Base-by-base conservation (phyloP, 2,329 filamentous ascomycete genomes). In the Fusarium tricinctum region DNA sequence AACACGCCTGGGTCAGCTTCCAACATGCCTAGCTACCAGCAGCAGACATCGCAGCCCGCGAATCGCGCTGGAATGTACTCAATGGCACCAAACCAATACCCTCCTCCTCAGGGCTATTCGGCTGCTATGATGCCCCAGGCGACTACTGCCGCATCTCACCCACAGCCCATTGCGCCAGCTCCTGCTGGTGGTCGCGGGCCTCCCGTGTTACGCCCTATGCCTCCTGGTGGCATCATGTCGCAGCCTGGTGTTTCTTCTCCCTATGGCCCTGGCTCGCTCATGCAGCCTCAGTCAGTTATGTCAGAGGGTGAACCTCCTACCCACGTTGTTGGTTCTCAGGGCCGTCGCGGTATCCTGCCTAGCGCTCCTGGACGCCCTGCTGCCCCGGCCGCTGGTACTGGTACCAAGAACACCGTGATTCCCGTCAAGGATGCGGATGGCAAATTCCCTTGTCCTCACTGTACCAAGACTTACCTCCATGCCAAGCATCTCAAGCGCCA, bases 401-500 rank as follows among this genome's bases (percentile, higher is more conserved):
- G 87, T 30, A 85, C 88, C 12, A 97, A 97, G 85, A 92, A 87
- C 75, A 91, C 92, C 63, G 89, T 92, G 66, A 96, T 97, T 68
- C 94, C 94, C 17, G 91, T 93, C 73, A 97, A 98, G 84, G 95
- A 98, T 80, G 93, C 94, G 10, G 95, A 98, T 78, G 96, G 96
- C 77, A 98, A 98, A 84, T 99, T 97, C 78, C 95, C 96, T 63
- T 99, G 96, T 82, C 94, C 94, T 75, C 94, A 98, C 80, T 99
- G 96, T 83, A 97, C 93, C 75, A 98, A 98, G 85, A 97, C 94
- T 8, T 99, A 99, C 78, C 86, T 98, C 59, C 96, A 98, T 79
- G 92, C 95, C 46, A 98, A 99, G 85, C 96, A 98, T 81, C 82
- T 98, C 74, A 98, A 98, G 87, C 92, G 96, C 75, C 96, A 98